These are phyloP conservation scores for barrel medic (Medicago truncatula) DNA, from an alignment of 306 rosid genomes.

Conservation along the genomic window MtrunA17r5.0-ANR NC_053045.1:22246501-22247000, in stretches of 20 bases:
- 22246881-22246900: constrained; percentile 63
- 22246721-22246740: no score
- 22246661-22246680: no score
- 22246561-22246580: constrained; percentile 7
- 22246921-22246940: constrained; percentile 18
- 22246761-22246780: no score
- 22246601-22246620: not conserved
- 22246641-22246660: no score
- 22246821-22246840: constrained; percentile 36
- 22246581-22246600: not conserved
- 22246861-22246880: constrained; percentile 59
- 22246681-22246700: no score
- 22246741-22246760: no score
- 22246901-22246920: constrained; percentile 51
- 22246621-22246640: no score
- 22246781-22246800: no score
- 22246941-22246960: constrained; percentile 51
- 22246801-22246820: no score
- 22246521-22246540: constrained; percentile 9
- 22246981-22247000: constrained; percentile 64
- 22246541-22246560: constrained; percentile 8
- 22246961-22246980: constrained; percentile 38
- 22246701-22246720: no score
- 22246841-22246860: constrained; percentile 64
- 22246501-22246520: constrained; percentile 33